phyloP scores from a whole-genome alignment of 1,284 basidiomycete species.

The Malassezia pachydermatis region DNA sequence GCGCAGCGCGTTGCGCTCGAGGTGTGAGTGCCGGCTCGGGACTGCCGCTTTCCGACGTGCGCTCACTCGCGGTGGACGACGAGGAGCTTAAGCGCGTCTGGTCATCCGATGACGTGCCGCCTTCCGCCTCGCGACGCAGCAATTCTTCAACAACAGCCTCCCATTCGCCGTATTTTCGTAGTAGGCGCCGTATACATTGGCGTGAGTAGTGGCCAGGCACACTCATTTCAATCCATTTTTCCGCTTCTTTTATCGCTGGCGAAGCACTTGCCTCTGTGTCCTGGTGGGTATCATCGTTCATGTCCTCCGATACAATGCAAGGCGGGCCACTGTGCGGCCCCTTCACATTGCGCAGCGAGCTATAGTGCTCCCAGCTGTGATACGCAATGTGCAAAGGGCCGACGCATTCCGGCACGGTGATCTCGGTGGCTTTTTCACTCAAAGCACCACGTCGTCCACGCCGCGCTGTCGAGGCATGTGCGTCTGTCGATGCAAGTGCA shows the following conservation, averaged over 20 bases:
- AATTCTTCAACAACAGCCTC: conserved; percentile 27
- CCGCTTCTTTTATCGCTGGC: too few relatives aligned
- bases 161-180: conserved; percentile 27
- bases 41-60: too few relatives aligned
- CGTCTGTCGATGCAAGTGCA: conserved; percentile 18
- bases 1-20: too few relatives aligned
- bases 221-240: conserved; percentile 31
- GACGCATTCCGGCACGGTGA: conserved; percentile 26
- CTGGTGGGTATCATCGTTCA: conserved; percentile 7
- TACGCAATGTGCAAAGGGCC: conserved; percentile 40
- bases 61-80: too few relatives aligned
- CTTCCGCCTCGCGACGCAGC: conserved; percentile 21
- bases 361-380: conserved; percentile 87
- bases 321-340: conserved; percentile 74
- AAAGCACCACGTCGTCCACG: not conserved
- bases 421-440: conserved; percentile 8
- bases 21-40: too few relatives aligned
- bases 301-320: conserved; percentile 49
- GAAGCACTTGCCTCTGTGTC: conserved; percentile 18
- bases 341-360: conserved; percentile 73
- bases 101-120: too few relatives aligned
- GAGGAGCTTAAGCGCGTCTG: too few relatives aligned
- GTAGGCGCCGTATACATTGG: conserved; percentile 21
- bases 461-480: conserved; percentile 9
- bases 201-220: conserved; percentile 24